Evolutionary conservation across 2,329 filamentous ascomycete genomes (phyloP), one percentile per base, ranked within the genome.

Genomic region (Colletotrichum tropicale): DNA sequence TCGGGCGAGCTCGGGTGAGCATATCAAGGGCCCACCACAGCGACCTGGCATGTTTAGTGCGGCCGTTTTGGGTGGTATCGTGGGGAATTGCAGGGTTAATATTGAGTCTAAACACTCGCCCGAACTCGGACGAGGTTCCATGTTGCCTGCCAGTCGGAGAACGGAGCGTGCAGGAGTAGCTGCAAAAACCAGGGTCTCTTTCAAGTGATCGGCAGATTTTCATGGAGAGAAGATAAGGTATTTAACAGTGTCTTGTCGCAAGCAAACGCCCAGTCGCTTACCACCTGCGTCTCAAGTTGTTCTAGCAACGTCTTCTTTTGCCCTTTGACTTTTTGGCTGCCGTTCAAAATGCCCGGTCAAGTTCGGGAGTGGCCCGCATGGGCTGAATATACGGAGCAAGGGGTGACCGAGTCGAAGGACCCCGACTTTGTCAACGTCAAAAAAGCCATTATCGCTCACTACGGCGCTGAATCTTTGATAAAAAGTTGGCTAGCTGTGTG

Each of bases 401-500:
- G 66, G 7, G 16, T 24, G 12, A 38, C 38, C 9, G 73, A 78
- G 48, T 60, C 65, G 12, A 52, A 71, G 24, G 81, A 81, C 36
- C 65, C 76, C 12, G 82, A 81, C 66, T 82, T 81, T 66, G 58
- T 79, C 5, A 72, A 75, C 28, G 69, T 77, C 48, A 87, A 87
- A 77, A 80, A 81, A 66, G 79, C 81, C 1, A 83, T 87, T 21
- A 80, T 84, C 38, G 78, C 79, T 4, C 74, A 84, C 48, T 87
- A 85, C 65, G 85, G 86, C 6, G 79, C 81, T 34, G 82, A 81
- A 7, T 80, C 81, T 2, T 73, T 87, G 12, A 77, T 76, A 8
- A 70, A 80, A 74, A 84, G 84, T 77, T 87, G 86, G 86, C 52
- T 86, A 18, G 81, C 81, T 34, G 82, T 84, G 5, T 87, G 86